Conservation (phyloP, 192 early-diverging fungal genomes). For the Linnemannia hyalina region DNA sequence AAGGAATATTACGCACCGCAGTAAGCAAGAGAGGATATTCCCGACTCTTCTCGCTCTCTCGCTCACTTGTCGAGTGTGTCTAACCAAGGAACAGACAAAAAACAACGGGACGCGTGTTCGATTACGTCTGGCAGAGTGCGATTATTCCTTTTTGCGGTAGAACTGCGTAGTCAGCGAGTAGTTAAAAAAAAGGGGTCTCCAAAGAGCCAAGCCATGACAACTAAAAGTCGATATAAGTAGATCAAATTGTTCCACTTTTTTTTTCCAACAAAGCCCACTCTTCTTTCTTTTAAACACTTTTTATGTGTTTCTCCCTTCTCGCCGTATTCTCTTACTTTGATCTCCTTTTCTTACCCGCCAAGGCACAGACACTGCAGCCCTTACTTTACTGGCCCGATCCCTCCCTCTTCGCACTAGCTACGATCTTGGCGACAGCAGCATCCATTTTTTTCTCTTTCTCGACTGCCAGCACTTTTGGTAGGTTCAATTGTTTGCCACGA, state of each 20-base stretch:
- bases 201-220: background rate
- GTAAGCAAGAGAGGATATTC: background rate
- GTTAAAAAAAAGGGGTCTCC: background rate
- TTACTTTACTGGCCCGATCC: background rate
- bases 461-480: background rate
- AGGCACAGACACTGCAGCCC: background rate
- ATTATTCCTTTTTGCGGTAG: background rate
- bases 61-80: background rate
- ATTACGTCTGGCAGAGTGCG: background rate
- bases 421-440: background rate
- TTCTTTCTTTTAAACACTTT: background rate
- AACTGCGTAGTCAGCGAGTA: background rate
- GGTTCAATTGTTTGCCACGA: slow-evolving; percentile 2
- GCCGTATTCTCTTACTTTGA: background rate
- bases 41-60: background rate
- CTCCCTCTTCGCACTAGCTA: background rate
- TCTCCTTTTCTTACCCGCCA: background rate
- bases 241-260: no score
- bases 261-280: background rate
- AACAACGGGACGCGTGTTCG: background rate
- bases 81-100: background rate
- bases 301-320: background rate
- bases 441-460: background rate
- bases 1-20: background rate
- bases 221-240: background rate